A percentile compares a stretch with the other conserved stretches of the same genome.
These are phyloP conservation scores for Arctium minus DNA, from an alignment of 129 eudicot species.

Conservation along the genomic window DNA sequence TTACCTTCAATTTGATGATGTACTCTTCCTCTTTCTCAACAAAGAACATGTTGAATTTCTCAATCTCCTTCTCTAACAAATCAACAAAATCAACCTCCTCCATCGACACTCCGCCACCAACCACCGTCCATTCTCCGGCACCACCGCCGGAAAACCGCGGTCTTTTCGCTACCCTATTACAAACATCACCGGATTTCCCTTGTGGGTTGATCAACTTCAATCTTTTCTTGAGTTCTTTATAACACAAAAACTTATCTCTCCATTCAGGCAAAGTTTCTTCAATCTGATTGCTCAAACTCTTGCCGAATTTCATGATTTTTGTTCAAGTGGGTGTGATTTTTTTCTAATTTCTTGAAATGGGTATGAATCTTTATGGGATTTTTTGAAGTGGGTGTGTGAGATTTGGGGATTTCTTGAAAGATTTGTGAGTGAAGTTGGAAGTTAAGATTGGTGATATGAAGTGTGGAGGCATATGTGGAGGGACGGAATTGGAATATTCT, in stretches of 20 bases:
- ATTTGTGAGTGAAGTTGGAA: slow-evolving; percentile 4
- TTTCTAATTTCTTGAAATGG: slow-evolving; percentile 8
- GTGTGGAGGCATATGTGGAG: slow-evolving; percentile 40
- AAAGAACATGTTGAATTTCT: slow-evolving; percentile 76
- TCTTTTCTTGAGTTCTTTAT: slow-evolving; percentile 77
- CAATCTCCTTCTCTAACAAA: slow-evolving; percentile 77
- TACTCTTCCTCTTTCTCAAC: slow-evolving; percentile 89
- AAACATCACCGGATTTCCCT: slow-evolving; percentile 14
- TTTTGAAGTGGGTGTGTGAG: neutral
- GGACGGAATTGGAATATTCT: slow-evolving; percentile 44
- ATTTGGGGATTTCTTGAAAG: slow-evolving; percentile 4
- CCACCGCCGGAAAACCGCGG: slow-evolving; percentile 27
- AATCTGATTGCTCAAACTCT: slow-evolving; percentile 75
- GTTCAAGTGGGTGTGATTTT: neutral
- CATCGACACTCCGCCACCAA: slow-evolving; percentile 29
- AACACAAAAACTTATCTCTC: slow-evolving; percentile 82
- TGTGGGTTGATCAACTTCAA: slow-evolving; percentile 59
- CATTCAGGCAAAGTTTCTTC: slow-evolving; percentile 87
- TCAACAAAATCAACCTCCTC: slow-evolving; percentile 69
- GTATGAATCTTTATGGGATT: neutral
- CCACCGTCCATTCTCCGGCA: slow-evolving; percentile 27
- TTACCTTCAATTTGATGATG: slow-evolving; percentile 77
- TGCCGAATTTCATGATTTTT: slow-evolving; percentile 74
- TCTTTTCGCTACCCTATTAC: slow-evolving; percentile 33
- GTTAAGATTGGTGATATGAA: neutral